A percentile compares a stretch with the other conserved stretches of the same genome.
Conservation (phyloP, 805 yeast genomes). For the Lipomyces starkeyi region DNA sequence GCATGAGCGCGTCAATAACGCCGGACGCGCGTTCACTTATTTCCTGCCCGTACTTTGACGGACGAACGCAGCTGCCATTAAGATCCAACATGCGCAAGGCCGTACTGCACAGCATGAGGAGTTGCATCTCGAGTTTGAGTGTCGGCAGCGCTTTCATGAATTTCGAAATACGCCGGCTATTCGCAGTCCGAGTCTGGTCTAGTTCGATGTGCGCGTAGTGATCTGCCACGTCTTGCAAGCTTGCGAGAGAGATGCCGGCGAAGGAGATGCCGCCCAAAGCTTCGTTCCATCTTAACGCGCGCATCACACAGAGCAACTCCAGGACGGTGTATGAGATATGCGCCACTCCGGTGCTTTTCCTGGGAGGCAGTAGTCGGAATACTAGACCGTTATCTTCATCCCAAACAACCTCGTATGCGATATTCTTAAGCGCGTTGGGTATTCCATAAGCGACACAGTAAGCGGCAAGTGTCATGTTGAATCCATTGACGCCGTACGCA, state of each 20-base stretch:
- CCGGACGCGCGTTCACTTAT: constrained; percentile 28
- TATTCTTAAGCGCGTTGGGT: constrained; percentile 25
- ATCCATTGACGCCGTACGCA: constrained; percentile 31
- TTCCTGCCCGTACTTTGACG: constrained; percentile 8
- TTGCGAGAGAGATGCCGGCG: constrained; percentile 30
- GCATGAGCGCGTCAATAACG: constrained; percentile 35
- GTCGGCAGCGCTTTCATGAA: constrained; percentile 30
- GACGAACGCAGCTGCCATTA: constrained; percentile 25
- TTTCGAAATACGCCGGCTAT: constrained; percentile 35
- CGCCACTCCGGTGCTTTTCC: neutral
- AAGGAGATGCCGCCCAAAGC: constrained; percentile 39
- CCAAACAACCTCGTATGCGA: constrained; percentile 28
- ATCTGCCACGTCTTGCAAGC: constrained; percentile 31
- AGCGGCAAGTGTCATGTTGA: constrained; percentile 39
- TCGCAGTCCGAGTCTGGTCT: constrained; percentile 35
- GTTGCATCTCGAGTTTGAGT: constrained; percentile 34
- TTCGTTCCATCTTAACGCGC: constrained; percentile 40
- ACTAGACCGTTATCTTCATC: constrained; percentile 35
- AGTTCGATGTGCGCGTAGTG: constrained; percentile 35
- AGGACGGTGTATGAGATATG: constrained; percentile 27
- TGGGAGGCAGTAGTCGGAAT: constrained; percentile 35
- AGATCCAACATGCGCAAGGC: constrained; percentile 36
- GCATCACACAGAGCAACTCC: constrained; percentile 37
- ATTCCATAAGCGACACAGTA: constrained; percentile 40
- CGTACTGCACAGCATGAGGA: constrained; percentile 36